phyloP scores from a whole-genome alignment of 106 monocot species.

The Vanilla planifolia region DNA sequence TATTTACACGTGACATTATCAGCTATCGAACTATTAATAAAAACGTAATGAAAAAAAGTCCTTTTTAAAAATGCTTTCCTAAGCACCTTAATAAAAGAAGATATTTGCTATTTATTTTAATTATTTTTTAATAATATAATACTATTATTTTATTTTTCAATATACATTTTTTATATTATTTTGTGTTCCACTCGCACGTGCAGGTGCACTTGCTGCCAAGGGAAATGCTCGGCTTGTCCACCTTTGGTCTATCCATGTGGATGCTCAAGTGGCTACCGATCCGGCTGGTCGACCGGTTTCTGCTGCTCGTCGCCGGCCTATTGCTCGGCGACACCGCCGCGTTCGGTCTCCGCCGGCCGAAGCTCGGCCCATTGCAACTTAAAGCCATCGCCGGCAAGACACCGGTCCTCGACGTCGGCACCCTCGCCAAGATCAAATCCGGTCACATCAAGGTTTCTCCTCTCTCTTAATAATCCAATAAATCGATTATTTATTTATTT shows the following conservation, averaged over 20 bases:
- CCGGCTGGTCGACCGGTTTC: conserved; percentile 21
- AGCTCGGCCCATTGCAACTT: conserved; percentile 39
- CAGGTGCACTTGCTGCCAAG: conserved; percentile 51
- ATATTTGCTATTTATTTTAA: too few species aligned
- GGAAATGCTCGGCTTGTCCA: conserved; percentile 39
- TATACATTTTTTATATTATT: too few species aligned
- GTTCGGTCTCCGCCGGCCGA: conserved; percentile 30
- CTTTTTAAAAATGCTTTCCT: too few species aligned
- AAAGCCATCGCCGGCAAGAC: conserved; percentile 45
- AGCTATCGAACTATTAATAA: too few species aligned
- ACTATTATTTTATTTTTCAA: too few species aligned
- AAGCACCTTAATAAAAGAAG: too few species aligned
- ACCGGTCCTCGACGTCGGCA: conserved; percentile 50
- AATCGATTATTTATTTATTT: background rate
- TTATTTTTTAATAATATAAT: too few species aligned
- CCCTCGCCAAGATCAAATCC: conserved; percentile 45
- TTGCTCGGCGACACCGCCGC: conserved; percentile 33
- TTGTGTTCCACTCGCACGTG: too few species aligned
- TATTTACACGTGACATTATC: too few species aligned
- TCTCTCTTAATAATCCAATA: too few species aligned
- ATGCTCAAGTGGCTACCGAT: conserved; percentile 35
- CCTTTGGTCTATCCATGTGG: conserved; percentile 35
- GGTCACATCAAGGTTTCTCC: conserved; percentile 47
- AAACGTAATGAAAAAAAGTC: too few species aligned
- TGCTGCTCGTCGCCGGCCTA: conserved; percentile 28